Percentiles rank a stretch among this genome's conserved stretches.
These are phyloP conservation scores for Babjeviella inositovora DNA, from an alignment of 805 yeast species.

Conservation along the genomic window DNA sequence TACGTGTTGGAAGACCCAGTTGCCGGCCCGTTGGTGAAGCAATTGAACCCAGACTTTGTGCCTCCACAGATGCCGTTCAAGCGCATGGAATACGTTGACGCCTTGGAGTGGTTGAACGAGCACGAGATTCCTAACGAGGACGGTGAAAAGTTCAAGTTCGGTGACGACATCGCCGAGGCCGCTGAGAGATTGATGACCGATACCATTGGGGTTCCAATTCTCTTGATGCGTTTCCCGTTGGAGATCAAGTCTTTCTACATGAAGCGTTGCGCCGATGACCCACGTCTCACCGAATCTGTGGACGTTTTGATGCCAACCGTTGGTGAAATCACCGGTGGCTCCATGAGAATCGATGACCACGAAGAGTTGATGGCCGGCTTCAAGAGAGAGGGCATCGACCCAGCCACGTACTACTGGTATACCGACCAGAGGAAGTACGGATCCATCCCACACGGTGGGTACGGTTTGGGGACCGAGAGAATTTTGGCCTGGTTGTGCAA, in stretches of 20 bases:
- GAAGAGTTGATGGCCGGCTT: conserved; percentile 83
- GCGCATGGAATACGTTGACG: conserved; percentile 84
- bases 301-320: conserved; percentile 98
- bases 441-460: conserved; percentile 97
- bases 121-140: conserved; percentile 91
- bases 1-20: conserved; percentile 79
- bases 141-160: conserved; percentile 82
- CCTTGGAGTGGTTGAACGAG: conserved; percentile 92
- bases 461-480: conserved; percentile 97
- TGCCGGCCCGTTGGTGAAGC: conserved; percentile 79
- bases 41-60: conserved; percentile 82
- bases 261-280: conserved; percentile 83
- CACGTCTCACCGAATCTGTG: conserved; percentile 93
- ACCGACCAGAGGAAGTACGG: conserved; percentile 93
- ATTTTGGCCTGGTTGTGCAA: conserved; percentile 96
- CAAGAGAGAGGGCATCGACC: conserved; percentile 80
- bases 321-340: conserved; percentile 98
- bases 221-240: conserved; percentile 88
- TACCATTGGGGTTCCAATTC: conserved; percentile 80
- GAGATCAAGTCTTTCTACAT: conserved; percentile 97
- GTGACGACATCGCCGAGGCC: conserved; percentile 99
- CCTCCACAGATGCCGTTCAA: conserved; percentile 78
- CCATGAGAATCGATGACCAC: conserved; percentile 82
- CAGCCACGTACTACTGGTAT: conserved; percentile 88
- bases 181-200: conserved; percentile 99